These are phyloP conservation scores for Diutina ranongensis DNA, from an alignment of 1,139 yeast species.

Conservation along the genomic window DNA sequence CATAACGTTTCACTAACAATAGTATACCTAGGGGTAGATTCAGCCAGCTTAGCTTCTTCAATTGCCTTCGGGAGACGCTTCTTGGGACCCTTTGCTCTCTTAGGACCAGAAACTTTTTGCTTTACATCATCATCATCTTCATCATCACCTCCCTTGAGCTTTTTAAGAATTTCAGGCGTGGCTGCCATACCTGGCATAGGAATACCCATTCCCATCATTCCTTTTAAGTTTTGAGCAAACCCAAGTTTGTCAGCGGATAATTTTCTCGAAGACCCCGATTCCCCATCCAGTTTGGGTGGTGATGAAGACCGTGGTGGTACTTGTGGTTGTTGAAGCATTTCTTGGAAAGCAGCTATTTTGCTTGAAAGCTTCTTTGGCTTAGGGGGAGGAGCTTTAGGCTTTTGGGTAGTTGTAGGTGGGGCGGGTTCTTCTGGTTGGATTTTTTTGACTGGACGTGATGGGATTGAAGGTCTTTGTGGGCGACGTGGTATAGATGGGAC, in stretches of 20 bases:
- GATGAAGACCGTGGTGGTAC: conserved; percentile 10
- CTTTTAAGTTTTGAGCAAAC: conserved; percentile 46
- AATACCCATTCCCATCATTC: conserved; percentile 41
- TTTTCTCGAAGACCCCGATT: no score
- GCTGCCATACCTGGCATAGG: conserved; percentile 56
- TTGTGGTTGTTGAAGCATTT: conserved; percentile 36
- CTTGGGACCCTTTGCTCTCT: conserved; percentile 64
- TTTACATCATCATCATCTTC: conserved; percentile 9
- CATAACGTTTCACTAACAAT: not conserved
- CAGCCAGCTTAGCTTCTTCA: conserved; percentile 28
- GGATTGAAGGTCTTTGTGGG: not conserved
- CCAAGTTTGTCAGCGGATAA: conserved; percentile 26
- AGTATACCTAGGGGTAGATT: not conserved
- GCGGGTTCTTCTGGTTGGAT: not conserved
- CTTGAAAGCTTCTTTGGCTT: conserved; percentile 70
- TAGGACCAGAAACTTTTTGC: conserved; percentile 7
- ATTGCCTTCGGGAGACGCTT: conserved; percentile 62
- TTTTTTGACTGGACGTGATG: not conserved
- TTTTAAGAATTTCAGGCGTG: conserved; percentile 20
- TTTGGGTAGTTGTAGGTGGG: not conserved
- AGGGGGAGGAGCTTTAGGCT: conserved; percentile 42
- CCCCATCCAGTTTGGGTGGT: conserved; percentile 9
- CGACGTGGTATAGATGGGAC: not conserved
- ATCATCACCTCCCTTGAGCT: conserved; percentile 6
- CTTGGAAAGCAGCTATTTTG: conserved; percentile 70